Percentiles rank a stretch among this genome's conserved stretches.
These are phyloP conservation scores for Leccinum disarticulatum DNA, from an alignment of 768 basidiomycete species.

Conservation along the genomic window DNA sequence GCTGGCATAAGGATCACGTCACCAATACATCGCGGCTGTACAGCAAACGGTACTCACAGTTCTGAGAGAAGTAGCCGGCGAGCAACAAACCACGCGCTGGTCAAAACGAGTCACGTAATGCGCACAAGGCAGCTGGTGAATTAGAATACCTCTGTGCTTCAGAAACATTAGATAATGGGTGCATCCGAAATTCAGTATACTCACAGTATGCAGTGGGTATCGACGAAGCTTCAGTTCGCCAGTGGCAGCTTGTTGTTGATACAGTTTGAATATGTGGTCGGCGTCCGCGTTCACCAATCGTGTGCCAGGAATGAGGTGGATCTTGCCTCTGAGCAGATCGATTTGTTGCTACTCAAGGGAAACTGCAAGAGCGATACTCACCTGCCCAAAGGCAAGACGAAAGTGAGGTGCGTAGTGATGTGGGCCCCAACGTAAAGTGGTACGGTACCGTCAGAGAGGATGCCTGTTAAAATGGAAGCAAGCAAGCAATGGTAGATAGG, in stretches of 20 bases:
- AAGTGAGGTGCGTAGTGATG: conserved; percentile 43
- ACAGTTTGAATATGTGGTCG: conserved; percentile 58
- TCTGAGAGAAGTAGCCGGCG: conserved; percentile 85
- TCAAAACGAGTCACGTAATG: conserved; percentile 9
- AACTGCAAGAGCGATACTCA: conserved; percentile 22
- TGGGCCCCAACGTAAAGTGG: conserved; percentile 20
- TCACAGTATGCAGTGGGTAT: conserved; percentile 68
- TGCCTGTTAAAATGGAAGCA: conserved; percentile 15
- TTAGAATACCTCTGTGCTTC: conserved; percentile 66
- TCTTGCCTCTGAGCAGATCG: conserved; percentile 45
- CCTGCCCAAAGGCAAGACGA: conserved; percentile 49
- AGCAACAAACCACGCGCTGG: conserved; percentile 68
- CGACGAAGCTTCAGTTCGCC: conserved; percentile 63
- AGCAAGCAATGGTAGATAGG: neutral
- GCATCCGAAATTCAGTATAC: conserved; percentile 3
- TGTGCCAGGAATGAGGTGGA: conserved; percentile 52
- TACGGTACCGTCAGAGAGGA: conserved; percentile 16
- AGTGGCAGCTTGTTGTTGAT: conserved; percentile 61
- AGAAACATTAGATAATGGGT: conserved; percentile 10
- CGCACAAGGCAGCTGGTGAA: neutral
- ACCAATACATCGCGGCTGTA: neutral
- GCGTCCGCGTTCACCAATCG: conserved; percentile 43
- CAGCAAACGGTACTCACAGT: conserved; percentile 49
- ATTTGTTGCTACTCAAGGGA: neutral
- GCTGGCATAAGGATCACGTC: conserved; percentile 41